phyloP scores from a whole-genome alignment of 2,329 filamentous ascomycete genomes.

The Fusarium nodosum region DNA sequence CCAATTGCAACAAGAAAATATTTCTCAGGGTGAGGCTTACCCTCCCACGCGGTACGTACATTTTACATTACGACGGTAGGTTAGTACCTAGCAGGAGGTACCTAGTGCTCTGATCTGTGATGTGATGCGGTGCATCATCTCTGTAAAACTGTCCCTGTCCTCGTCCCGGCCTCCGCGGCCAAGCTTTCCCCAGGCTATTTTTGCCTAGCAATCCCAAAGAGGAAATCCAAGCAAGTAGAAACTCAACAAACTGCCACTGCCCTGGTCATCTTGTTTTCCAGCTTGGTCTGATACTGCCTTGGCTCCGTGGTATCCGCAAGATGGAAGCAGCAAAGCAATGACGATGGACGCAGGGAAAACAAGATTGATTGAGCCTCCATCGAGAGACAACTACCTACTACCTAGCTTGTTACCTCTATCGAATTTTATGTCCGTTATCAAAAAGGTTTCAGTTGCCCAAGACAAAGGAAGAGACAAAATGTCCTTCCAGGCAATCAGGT shows the following conservation, averaged over 20 bases:
- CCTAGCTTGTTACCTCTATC: slow-evolving; percentile 1
- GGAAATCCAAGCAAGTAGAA: slow-evolving; percentile 26
- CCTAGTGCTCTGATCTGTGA: neutral
- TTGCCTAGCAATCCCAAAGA: slow-evolving; percentile 36
- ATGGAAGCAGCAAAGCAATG: slow-evolving; percentile 11
- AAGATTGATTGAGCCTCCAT: slow-evolving; percentile 8
- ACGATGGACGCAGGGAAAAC: slow-evolving; percentile 15
- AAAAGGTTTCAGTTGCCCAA: slow-evolving; percentile 11
- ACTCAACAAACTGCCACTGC: slow-evolving; percentile 44
- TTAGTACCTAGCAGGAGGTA: neutral
- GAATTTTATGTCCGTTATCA: neutral
- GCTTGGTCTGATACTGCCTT: slow-evolving; percentile 10
- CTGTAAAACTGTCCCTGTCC: neutral
- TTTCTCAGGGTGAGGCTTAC: slow-evolving; percentile 15
- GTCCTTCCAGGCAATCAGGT: neutral
- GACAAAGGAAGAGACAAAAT: slow-evolving; percentile 13
- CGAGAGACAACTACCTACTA: slow-evolving; percentile 1
- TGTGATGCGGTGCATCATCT: neutral
- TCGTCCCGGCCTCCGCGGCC: slow-evolving; percentile 25
- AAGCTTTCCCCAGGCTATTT: slow-evolving; percentile 36
- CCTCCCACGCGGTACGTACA: slow-evolving; percentile 12
- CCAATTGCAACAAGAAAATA: slow-evolving; percentile 20
- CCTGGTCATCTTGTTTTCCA: slow-evolving; percentile 25
- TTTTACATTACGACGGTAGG: neutral
- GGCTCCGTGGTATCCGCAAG: slow-evolving; percentile 23